These are phyloP conservation scores for Coniochaeta hoffmannii DNA, from an alignment of 2,329 filamentous ascomycete species.

Conservation along the genomic window DNA sequence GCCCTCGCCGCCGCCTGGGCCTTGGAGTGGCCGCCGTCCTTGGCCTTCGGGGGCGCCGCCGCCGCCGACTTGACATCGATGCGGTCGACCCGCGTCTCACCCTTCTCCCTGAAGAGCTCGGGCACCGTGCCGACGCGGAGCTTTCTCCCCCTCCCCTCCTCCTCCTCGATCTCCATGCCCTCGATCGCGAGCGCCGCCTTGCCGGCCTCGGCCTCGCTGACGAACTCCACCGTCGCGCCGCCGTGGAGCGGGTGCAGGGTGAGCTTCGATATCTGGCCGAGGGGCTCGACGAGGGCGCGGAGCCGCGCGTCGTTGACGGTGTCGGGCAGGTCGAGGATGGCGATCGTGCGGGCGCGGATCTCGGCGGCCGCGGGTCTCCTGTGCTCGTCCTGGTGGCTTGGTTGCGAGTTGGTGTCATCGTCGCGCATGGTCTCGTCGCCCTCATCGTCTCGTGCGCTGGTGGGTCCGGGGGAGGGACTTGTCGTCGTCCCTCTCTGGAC, in stretches of 20 bases:
- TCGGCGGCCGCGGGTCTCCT: constrained; percentile 30
- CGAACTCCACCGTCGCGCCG: constrained; percentile 81
- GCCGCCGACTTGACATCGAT: constrained; percentile 32
- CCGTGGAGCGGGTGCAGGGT: constrained; percentile 73
- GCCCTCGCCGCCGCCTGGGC: constrained; percentile 14
- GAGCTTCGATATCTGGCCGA: constrained; percentile 67
- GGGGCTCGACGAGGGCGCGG: constrained; percentile 60
- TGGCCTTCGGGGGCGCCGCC: constrained; percentile 16
- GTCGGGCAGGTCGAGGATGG: constrained; percentile 80
- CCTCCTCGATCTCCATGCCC: constrained; percentile 46
- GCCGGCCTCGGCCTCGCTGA: constrained; percentile 61
- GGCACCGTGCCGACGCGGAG: constrained; percentile 47
- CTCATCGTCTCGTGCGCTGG: constrained; percentile 21
- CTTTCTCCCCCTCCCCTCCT: too few species aligned
- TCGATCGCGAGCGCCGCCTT: constrained; percentile 57
- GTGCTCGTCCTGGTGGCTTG: constrained; percentile 11
- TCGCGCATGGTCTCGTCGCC: constrained; percentile 32
- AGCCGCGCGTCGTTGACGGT: constrained; percentile 87
- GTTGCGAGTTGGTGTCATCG: constrained; percentile 6
- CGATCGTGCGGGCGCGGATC: constrained; percentile 63
- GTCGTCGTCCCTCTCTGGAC: constrained; percentile 29
- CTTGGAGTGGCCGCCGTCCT: constrained; percentile 22
- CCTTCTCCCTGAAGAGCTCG: constrained; percentile 46
- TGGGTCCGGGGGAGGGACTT: constrained; percentile 25
- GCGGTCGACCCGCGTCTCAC: constrained; percentile 33